Evolutionary conservation across 371 early-diverging fungal species (phyloP), one percentile per base, ranked within the genome.

Genomic region (Mortierella sp.): DNA sequence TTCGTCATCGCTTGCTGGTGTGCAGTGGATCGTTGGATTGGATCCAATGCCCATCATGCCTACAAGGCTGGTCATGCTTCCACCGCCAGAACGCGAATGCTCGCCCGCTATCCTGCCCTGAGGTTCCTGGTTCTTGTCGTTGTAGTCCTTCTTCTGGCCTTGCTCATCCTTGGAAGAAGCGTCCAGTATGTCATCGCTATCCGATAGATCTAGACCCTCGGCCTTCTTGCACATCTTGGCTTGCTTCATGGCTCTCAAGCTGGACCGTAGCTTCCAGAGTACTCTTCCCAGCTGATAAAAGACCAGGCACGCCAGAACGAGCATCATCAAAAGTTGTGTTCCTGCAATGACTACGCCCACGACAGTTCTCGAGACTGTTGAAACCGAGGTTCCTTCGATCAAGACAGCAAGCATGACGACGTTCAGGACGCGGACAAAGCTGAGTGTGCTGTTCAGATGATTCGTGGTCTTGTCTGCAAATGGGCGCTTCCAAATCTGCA

Each of bases 11-110:
- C 61, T 68, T 0, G 68, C 68, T 6, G 69, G 65, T 3, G 57
- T 64, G 25, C 54, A 68, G 9, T 43, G 57, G n/a, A 67, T 63
- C 13, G 47, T 68, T 4, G 68, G 76, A 22, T 68, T 67, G 13
- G 64, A 60, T 10, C 69, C 62, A 37, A 69, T 69, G 8, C 69
- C 62, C 69, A 76, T 76, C 69, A 61, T 63, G 1, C 65, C 69
- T 10, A 76, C 62, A 34, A 76, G 48, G 14, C 61, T 64, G 8
- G 77, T 55, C 28, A 74, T 60, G 25, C 76, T 74, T 12, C 53
- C 47, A 24, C 46, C 40, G 19, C 48, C 39, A 10, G 27, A 8
- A 1, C 64, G 53, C 6, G 53, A 22, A 9, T 44, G 56, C 17
- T 76, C 77, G 21, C 57, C 45, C 0, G 69, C 77, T 21, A 16